Evolutionary conservation across 2,329 filamentous ascomycete species (phyloP).

Genomic region (Gaeumannomyces tritici): DNA sequence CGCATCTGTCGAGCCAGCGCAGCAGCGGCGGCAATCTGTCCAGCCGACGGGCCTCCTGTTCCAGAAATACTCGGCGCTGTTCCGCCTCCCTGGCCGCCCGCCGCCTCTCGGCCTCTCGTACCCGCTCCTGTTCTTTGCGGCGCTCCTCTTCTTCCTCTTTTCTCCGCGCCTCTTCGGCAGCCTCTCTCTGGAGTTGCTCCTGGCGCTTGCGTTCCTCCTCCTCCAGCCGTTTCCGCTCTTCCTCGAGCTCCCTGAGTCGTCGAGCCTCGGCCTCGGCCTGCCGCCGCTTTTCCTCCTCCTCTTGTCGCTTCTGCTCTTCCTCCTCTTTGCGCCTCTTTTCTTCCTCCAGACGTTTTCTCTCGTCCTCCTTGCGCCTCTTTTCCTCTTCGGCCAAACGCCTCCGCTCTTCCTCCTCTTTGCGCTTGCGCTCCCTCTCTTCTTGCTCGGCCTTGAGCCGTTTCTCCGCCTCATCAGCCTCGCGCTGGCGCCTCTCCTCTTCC

Average conservation of each 20-base stretch:
- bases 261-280: constrained; percentile 18
- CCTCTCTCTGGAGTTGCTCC: constrained; percentile 36
- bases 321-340: constrained; percentile 24
- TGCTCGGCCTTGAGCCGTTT: constrained; percentile 14
- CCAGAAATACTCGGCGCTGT: constrained; percentile 37
- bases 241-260: constrained; percentile 15
- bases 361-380: constrained; percentile 16
- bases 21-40: constrained; percentile 50
- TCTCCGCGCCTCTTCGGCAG: constrained; percentile 37
- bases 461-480: constrained; percentile 18
- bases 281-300: constrained; percentile 21
- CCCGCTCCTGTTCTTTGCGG: constrained; percentile 38
- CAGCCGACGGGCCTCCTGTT: constrained; percentile 44
- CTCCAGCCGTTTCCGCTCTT: constrained; percentile 21
- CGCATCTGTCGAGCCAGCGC: constrained; percentile 46
- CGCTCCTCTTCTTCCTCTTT: constrained; percentile 44
- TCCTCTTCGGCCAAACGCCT: constrained; percentile 18
- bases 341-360: constrained; percentile 14
- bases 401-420: constrained; percentile 17
- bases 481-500: constrained; percentile 26
- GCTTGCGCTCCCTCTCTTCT: constrained; percentile 18
- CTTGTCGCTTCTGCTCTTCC: constrained; percentile 19
- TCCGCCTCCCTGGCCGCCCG: constrained; percentile 38
- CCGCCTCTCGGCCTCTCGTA: constrained; percentile 34
- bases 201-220: constrained; percentile 35